Percentiles rank a stretch among this genome's conserved stretches.
Conservation (phyloP, 1,284 basidiomycete species). For the Pterulicium gracile region DNA sequence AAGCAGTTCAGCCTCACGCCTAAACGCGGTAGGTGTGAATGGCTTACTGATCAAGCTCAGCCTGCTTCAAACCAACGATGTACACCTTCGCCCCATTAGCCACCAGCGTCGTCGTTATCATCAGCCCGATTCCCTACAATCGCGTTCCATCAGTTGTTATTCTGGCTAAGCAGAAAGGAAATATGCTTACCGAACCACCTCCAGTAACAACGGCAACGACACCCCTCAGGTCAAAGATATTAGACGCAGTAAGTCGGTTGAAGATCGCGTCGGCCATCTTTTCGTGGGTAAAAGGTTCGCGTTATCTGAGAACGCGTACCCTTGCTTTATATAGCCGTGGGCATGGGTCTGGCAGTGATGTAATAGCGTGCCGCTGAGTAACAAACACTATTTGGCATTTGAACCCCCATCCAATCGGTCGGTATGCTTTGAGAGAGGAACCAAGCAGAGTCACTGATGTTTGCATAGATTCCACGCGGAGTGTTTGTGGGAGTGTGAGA, state of each 20-base stretch:
- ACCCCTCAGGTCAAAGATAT: constrained; percentile 31
- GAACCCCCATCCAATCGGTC: too few species aligned
- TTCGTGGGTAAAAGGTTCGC: too few species aligned
- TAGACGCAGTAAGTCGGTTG: constrained; percentile 24
- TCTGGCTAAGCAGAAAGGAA: not conserved
- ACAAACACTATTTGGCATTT: too few species aligned
- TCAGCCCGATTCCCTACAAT: constrained; percentile 35
- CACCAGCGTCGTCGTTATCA: constrained; percentile 34
- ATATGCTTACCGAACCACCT: constrained; percentile 29
- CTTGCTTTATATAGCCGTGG: too few species aligned
- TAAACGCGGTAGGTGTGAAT: not conserved
- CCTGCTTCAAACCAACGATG: constrained; percentile 34
- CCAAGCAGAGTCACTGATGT: too few species aligned
- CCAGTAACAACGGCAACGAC: constrained; percentile 39
- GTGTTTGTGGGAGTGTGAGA: too few species aligned
- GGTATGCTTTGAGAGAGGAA: too few species aligned
- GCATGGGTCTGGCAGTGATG: too few species aligned
- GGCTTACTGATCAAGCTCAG: constrained; percentile 30
- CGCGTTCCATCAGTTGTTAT: too few species aligned
- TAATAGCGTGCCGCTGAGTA: too few species aligned
- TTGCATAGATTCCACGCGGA: too few species aligned
- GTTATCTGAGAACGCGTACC: too few species aligned
- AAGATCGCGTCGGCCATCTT: constrained; percentile 28
- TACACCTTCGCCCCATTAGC: constrained; percentile 40
- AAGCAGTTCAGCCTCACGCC: not conserved